phyloP scores from a whole-genome alignment of 495 filamentous ascomycete genomes.

The Aspergillus leporis region DNA sequence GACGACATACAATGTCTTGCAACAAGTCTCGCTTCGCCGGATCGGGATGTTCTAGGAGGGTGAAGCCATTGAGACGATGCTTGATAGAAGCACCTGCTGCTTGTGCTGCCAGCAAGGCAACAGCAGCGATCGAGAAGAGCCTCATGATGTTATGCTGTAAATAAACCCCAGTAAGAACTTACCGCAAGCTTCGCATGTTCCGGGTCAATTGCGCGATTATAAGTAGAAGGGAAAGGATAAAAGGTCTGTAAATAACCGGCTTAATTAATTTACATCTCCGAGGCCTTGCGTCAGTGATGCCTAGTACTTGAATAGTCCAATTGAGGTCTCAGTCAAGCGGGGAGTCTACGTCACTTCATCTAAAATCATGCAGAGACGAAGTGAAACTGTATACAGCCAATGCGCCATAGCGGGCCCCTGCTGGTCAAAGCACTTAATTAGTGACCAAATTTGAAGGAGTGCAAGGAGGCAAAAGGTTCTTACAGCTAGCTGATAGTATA shows the following conservation, averaged over 20 bases:
- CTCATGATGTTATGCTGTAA: slow-evolving; percentile 29
- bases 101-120: slow-evolving; percentile 38
- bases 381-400: not conserved
- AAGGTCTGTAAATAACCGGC: not conserved
- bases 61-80: slow-evolving; percentile 38
- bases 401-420: not conserved
- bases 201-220: not conserved
- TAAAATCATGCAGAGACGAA: slow-evolving; percentile 11
- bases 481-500: not conserved
- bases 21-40: slow-evolving; percentile 34
- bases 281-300: not conserved
- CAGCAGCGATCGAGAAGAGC: slow-evolving; percentile 31
- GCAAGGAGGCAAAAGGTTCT: not conserved
- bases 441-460: not conserved
- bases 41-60: slow-evolving; percentile 40
- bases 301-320: not conserved
- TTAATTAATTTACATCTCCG: not conserved
- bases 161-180: slow-evolving; percentile 5
- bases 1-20: slow-evolving; percentile 39
- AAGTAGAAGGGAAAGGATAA: not conserved
- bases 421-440: not conserved
- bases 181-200: not conserved
- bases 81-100: slow-evolving; percentile 38
- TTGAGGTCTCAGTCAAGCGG: slow-evolving; percentile 8
- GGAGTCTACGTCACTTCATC: not conserved